Evolutionary conservation across 140 eudicot species (phyloP).

Genomic region (Eryngium alpinum): DNA sequence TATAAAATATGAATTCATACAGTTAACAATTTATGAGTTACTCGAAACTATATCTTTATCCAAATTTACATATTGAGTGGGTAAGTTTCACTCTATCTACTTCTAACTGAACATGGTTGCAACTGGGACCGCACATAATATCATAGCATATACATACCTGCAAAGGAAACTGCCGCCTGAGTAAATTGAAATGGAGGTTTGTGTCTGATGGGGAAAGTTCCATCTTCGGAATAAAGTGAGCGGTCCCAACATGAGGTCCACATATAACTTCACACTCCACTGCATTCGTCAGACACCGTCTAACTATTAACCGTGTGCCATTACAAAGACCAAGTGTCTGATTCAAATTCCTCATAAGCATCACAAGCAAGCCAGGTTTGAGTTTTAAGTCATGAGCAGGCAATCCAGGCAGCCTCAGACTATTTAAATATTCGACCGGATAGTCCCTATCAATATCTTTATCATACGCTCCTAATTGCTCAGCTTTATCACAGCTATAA

Average conservation of each 20-base stretch:
- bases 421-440: neutral
- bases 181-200: neutral
- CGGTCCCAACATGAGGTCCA: neutral
- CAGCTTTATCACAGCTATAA: neutral
- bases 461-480: neutral
- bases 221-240: neutral
- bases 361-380: neutral
- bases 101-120: too few relatives aligned
- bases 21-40: too few relatives aligned
- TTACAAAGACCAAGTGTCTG: neutral
- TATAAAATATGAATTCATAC: too few relatives aligned
- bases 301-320: neutral
- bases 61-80: too few relatives aligned
- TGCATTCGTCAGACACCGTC: neutral
- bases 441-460: neutral
- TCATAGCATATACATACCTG: neutral
- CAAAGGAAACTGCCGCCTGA: neutral
- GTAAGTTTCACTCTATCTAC: too few relatives aligned
- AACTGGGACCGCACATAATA: too few relatives aligned
- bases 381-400: neutral
- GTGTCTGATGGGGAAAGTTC: neutral
- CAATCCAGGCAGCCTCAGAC: neutral
- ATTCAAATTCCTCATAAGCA: neutral
- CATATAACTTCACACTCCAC: neutral
- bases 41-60: too few relatives aligned